These are phyloP conservation scores for Scutellaria baicalensis DNA, from an alignment of 257 asterid genomes.

Conservation along the genomic window DNA sequence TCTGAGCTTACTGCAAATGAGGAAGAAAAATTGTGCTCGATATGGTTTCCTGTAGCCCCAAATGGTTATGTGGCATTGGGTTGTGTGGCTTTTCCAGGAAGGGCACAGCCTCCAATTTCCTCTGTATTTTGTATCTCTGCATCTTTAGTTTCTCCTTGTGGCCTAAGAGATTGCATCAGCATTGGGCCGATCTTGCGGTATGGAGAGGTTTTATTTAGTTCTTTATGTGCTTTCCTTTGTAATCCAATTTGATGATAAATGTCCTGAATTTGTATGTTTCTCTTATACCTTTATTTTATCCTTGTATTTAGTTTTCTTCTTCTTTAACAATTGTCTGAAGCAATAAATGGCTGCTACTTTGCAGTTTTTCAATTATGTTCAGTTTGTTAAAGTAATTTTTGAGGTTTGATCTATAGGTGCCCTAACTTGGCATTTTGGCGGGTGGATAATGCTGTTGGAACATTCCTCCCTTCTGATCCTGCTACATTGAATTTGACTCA, in stretches of 20 bases:
- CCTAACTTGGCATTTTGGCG: slow-evolving; percentile 88
- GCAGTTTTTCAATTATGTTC: not conserved
- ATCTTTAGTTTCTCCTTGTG: slow-evolving; percentile 83
- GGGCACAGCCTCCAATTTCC: slow-evolving; percentile 59
- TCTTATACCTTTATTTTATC: not conserved
- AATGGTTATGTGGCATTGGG: slow-evolving; percentile 91
- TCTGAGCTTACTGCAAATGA: slow-evolving; percentile 22
- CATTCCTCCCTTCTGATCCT: slow-evolving; percentile 84
- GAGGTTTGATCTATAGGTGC: slow-evolving; percentile 35
- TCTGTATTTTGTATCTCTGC: slow-evolving; percentile 78
- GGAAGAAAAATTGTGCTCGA: slow-evolving; percentile 48
- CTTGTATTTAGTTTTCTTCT: not conserved
- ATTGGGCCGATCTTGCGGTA: slow-evolving; percentile 50
- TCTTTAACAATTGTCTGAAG: not conserved
- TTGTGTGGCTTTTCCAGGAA: slow-evolving; percentile 86
- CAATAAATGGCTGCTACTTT: not conserved
- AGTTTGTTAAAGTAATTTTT: slow-evolving; percentile 10
- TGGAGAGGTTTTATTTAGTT: slow-evolving; percentile 11
- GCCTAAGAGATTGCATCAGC: slow-evolving; percentile 75
- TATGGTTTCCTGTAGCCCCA: slow-evolving; percentile 98
- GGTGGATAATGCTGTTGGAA: slow-evolving; percentile 80
- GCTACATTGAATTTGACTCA: slow-evolving; percentile 39
- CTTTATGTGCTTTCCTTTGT: not conserved
- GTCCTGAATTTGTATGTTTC: not conserved
- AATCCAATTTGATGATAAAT: not conserved